Percentiles rank a stretch among this genome's conserved stretches.
Conservation (phyloP, 768 basidiomycete species). For the Xerocomellus amylosporus region DNA sequence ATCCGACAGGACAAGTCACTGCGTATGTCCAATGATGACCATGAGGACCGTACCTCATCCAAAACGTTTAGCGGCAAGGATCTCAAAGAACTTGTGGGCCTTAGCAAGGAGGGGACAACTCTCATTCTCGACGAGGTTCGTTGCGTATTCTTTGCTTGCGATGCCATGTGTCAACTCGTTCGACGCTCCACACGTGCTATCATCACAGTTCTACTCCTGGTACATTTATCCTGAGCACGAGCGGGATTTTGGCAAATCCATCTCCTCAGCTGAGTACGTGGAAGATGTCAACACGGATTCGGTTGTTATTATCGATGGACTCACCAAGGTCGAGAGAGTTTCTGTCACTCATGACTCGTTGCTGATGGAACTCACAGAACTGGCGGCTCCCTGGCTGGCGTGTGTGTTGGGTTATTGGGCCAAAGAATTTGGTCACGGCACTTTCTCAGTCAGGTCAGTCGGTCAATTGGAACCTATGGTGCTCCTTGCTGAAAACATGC, state of each 20-base stretch:
- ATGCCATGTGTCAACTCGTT: neutral
- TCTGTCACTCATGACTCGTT: neutral
- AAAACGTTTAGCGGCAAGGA: conserved; percentile 62
- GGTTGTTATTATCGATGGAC: conserved; percentile 83
- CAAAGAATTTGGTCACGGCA: conserved; percentile 83
- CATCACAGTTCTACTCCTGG: conserved; percentile 84
- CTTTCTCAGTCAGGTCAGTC: conserved; percentile 79
- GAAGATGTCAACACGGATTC: conserved; percentile 86
- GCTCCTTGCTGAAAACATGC: neutral
- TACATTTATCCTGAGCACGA: conserved; percentile 85
- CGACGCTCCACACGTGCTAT: no score
- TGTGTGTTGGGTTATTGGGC: conserved; percentile 90
- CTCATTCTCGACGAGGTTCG: conserved; percentile 79
- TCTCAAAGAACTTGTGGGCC: conserved; percentile 71
- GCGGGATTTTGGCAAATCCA: conserved; percentile 67
- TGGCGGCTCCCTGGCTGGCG: conserved; percentile 96
- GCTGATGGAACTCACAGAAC: conserved; percentile 51
- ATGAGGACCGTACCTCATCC: conserved; percentile 6
- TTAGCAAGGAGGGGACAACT: conserved; percentile 77
- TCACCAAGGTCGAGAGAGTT: conserved; percentile 67
- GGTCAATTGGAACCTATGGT: neutral
- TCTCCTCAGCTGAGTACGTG: conserved; percentile 81
- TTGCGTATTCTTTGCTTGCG: neutral
- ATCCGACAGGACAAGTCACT: conserved; percentile 90
- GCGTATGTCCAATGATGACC: conserved; percentile 39